Evolutionary conservation across 495 filamentous ascomycete genomes (phyloP), one percentile per base, ranked within the genome.

Genomic region (Staphylotrichum tortipilum): DNA sequence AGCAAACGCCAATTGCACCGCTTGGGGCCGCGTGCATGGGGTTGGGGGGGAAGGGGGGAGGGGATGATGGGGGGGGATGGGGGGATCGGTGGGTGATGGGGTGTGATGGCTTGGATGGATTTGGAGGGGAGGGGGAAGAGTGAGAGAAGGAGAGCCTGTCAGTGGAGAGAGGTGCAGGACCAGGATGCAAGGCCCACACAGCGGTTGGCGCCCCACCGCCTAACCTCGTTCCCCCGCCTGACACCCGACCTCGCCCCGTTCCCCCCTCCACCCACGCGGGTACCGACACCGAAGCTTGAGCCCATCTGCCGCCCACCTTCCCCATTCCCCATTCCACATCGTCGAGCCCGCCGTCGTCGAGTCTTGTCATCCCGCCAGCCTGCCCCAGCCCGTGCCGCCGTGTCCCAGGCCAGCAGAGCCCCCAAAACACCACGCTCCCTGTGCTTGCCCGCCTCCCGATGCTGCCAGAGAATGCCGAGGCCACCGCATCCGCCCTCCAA

Each of bases 261-360:
- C 39, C 50, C 44, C 52, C 54, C 41, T 52, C 47, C 47, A 58
- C 54, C 15, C n/a, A n/a, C 36, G 48, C 57, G 60, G 60, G 60
- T 62, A 62, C 60, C 15, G 57, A 50, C 45, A 55, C 57, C 60
- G 57, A 60, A 57, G 42, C 54, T 58, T 58, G 41, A 48, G 37
- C 51, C 12, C 44, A 60, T 53, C 54, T 55, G 44, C 47, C 48
- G 52, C 52, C 12, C 24, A 26, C 15, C 28, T 31, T 44, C 28
- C 21, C 49, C 2, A 7, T 38, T 4, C 17, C 18, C 43, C 26
- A n/a, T 28, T 2, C 6, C 6, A 28, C 6, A 28, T 5, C 37
- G 18, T 42, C 49, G 45, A 42, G 26, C 10, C n/a, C n/a, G 15
- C 18, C 37, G 15, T 35, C 44, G 39, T 37, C 44, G 24, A 34